Percentiles rank a stretch among this genome's conserved stretches.
Evolutionary conservation across 2,329 filamentous ascomycete genomes (phyloP).

Genomic region (Fusarium ramigenum): DNA sequence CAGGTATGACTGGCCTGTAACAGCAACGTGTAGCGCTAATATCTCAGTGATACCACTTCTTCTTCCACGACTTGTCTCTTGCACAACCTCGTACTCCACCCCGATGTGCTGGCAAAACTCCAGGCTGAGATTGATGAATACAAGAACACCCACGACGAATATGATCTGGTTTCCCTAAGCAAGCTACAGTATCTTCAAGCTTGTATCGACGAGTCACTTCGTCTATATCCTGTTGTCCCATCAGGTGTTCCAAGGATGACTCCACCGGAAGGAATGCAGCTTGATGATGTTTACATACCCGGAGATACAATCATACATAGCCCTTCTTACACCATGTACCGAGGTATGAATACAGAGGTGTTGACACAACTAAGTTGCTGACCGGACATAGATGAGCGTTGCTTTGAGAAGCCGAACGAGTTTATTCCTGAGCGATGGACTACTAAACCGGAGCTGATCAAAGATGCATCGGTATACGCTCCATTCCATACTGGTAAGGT

Average conservation of each 20-base stretch:
- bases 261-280: not conserved
- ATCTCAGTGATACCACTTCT: conserved; percentile 23
- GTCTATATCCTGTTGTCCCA: conserved; percentile 20
- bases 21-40: not conserved
- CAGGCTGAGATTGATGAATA: conserved; percentile 24
- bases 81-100: not conserved
- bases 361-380: too few relatives aligned
- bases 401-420: conserved; percentile 16
- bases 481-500: conserved; percentile 18
- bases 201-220: conserved; percentile 32
- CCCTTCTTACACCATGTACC: conserved; percentile 11
- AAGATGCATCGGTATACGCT: conserved; percentile 7
- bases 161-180: not conserved
- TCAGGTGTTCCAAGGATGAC: conserved; percentile 14
- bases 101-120: not conserved
- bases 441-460: conserved; percentile 7
- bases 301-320: not conserved
- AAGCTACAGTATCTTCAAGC: conserved; percentile 28
- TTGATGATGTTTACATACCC: conserved; percentile 7
- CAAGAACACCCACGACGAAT: not conserved
- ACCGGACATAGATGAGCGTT: conserved; percentile 2
- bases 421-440: conserved; percentile 34
- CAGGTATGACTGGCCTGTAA: not conserved
- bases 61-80: conserved; percentile 13
- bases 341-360: not conserved